Evolutionary conservation across 805 yeast species (phyloP), one percentile per base, ranked within the genome.

Genomic region (Kregervanrija delftensis): DNA sequence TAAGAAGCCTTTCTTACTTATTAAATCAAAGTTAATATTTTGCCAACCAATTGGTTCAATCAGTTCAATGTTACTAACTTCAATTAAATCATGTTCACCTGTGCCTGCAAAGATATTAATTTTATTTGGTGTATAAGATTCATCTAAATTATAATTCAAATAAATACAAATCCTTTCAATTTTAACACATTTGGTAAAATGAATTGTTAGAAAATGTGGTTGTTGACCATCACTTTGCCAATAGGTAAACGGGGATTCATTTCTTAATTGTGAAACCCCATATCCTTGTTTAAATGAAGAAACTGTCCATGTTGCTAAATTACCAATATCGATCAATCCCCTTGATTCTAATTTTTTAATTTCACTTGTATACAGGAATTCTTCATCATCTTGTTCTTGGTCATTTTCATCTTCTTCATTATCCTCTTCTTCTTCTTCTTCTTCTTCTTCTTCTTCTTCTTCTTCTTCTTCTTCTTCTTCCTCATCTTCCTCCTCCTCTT

Each of bases 201-300:
- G 89, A 2, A 88, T 75, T 39, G 85, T 85, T 5, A 93, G 68
- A 28, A 67, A 70, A 64, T 93, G 99, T 0, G 98, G 99, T 54
- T 83, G 87, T 11, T 75, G 72, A 0, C 97, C 99, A 59, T 93
- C 99, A 38, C 95, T 83, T 63, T 93, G 99, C 99, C 99, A 93
- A 60, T 72, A 91, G 1, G 80, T 66, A 30, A 73, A 71, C 0
- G 91, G 85, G 4, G 80, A 72, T 53, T 83, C 89, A 42, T 86
- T 86, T 30, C 93, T 67, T 6, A 91, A 68, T 54, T 82, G 82
- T n/a, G 66, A 66, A 15, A 87, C 72, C 0, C 93, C 93, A 53
- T 70, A 80, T 0, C 88, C 93, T 9, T 73, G 73, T 55, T 90
- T 91, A 55, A 45, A 66, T 0, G 96, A 83, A 1, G 96, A 85